Evolutionary conservation across 805 yeast genomes (phyloP), one percentile per base, ranked within the genome.

Genomic region (Teunomyces cretensis): DNA sequence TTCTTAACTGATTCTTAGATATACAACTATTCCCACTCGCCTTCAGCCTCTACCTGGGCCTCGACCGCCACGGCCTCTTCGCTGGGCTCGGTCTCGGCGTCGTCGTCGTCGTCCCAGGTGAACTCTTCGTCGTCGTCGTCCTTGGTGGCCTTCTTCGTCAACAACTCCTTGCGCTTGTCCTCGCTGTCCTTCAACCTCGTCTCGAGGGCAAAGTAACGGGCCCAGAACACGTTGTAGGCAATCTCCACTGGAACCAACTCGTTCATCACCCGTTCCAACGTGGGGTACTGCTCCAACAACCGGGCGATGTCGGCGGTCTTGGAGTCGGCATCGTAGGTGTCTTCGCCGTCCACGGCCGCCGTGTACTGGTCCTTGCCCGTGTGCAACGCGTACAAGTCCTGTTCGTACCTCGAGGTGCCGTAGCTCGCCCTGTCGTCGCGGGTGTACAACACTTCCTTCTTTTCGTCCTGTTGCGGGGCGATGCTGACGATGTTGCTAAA

Each of bases 221-320:
- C 67, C 97, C 97, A 91, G 62, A 91, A 91, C 39, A 70, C 70
- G 19, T 75, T 68, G 54, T 83, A 85, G 3, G 79, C 56, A 30
- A 84, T 64, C 53, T 76, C 61, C 6, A 74, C 77, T 0, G 96
- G 96, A 1, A 90, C 96, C 6, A 89, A 60, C 24, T 68, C 66
- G 44, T 80, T 78, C 80, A 81, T 80, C 32, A 86, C 63, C 27
- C 66, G 66, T 19, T 71, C 66, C 48, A 89, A 74, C 17, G 80
- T 76, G 4, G 79, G 72, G 51, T 80, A 75, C 42, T 67, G 58
- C 14, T 68, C 64, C 42, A 85, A 63, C 35, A 82, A 68, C 1
- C 60, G 55, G 2, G 80, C 57, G 41, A 84, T 78, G 41, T 74
- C 76, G n/a, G 67, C 67, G 2, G 87, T 76, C 54, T 79, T 68